Evolutionary conservation across 257 asterid species (phyloP).

Genomic region (Ilex asprella): DNA sequence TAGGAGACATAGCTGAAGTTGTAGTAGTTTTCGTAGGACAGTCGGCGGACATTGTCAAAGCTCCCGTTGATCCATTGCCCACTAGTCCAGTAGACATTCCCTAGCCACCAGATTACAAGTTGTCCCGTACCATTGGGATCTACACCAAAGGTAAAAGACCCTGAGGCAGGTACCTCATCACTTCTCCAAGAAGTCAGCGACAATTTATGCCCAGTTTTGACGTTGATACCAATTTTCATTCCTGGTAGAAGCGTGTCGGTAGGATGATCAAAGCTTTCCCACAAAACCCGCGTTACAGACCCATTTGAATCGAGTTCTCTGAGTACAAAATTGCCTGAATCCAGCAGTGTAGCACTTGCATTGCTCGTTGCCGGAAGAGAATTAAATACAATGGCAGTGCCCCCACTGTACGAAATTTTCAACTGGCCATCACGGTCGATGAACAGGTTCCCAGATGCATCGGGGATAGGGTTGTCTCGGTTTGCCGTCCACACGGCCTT

Average conservation of each 20-base stretch:
- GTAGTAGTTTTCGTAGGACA: constrained; percentile 6
- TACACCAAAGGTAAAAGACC: not conserved
- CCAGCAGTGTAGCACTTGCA: constrained; percentile 17
- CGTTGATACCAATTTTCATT: too few relatives aligned
- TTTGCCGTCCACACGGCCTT: constrained; percentile 29
- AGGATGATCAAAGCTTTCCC: too few relatives aligned
- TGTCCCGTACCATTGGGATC: not conserved
- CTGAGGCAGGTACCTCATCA: not conserved
- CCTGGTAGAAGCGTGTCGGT: too few relatives aligned
- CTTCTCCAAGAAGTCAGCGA: too few relatives aligned
- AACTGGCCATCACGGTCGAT: constrained; percentile 17
- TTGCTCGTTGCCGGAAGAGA: constrained; percentile 7
- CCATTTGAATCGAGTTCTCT: constrained; percentile 15
- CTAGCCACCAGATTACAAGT: too few relatives aligned
- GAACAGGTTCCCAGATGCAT: constrained; percentile 16
- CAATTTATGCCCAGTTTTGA: too few relatives aligned
- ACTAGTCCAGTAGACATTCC: too few relatives aligned
- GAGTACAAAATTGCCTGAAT: constrained; percentile 21
- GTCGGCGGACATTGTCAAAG: too few relatives aligned
- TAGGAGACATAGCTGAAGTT: constrained; percentile 9
- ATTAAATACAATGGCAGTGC: constrained; percentile 2
- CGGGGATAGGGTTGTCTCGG: constrained; percentile 16
- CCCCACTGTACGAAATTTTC: constrained; percentile 12
- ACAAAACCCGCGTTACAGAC: not conserved
- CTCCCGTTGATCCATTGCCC: too few relatives aligned